A percentile compares a stretch with the other conserved stretches of the same genome.
Evolutionary conservation across 208 protist species (phyloP).

Genomic region (Leishmania lainsoni): DNA sequence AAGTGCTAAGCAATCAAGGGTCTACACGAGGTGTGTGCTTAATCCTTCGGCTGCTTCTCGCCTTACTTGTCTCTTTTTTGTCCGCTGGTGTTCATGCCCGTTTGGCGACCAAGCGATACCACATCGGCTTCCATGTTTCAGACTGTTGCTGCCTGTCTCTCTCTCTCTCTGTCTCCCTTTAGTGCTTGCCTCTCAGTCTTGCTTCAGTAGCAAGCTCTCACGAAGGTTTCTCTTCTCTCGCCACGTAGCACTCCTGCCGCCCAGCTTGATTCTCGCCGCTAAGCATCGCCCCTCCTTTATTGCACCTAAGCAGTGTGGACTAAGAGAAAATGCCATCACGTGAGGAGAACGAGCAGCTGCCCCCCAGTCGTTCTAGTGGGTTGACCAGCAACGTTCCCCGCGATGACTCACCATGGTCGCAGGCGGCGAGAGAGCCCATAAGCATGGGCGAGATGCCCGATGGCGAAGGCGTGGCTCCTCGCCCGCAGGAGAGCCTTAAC

Average conservation of each 20-base stretch:
- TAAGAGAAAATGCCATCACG: background rate
- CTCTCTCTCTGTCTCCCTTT: background rate
- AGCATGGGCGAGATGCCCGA: background rate
- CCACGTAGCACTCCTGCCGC: background rate
- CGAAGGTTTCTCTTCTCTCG: background rate
- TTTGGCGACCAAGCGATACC: background rate
- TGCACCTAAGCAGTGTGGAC: background rate
- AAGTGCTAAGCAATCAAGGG: background rate
- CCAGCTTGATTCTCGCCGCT: background rate
- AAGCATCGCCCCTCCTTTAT: background rate
- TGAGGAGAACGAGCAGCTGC: background rate
- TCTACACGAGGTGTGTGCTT: background rate
- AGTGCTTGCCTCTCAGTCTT: background rate
- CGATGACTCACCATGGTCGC: background rate
- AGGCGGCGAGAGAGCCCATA: conserved; percentile 8
- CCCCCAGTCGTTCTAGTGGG: too few relatives aligned
- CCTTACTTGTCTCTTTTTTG: background rate
- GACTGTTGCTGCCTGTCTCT: background rate
- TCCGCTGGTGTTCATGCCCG: background rate
- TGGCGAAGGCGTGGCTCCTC: background rate
- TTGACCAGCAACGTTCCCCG: background rate
- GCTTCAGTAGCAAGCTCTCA: background rate
- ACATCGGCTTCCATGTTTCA: background rate
- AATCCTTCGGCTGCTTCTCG: background rate
- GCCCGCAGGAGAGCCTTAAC: background rate